Evolutionary conservation across 495 filamentous ascomycete genomes (phyloP), one percentile per base, ranked within the genome.

Genomic region (Aspergillus steynii): DNA sequence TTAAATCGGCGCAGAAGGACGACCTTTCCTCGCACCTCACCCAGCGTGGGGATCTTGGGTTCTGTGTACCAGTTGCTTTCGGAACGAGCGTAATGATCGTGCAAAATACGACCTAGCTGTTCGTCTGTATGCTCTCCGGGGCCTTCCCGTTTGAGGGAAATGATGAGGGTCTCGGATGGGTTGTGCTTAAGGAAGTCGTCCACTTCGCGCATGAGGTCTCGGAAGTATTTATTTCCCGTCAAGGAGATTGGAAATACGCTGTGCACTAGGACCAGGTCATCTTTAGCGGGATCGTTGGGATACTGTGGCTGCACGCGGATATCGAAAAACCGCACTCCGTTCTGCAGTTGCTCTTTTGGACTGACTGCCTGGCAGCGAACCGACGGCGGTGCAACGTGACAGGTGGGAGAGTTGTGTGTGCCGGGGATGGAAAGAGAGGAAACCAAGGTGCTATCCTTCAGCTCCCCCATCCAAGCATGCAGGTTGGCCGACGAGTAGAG

Each of bases 281-380:
- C 85, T 47, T 80, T 81, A 55, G 63, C 74, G 0, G 80, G 73
- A 50, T 88, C 77, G 20, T 84, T 77, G 5, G 85, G 83, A 65
- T 78, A 75, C 42, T 82, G 75, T 4, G 84, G 85, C 66, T 90
- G 85, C 47, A 91, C 90, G 50, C 95, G 88, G 61, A 99, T 86
- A 71, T 99, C 95, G 65, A 99, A 86, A 79, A 97, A 98, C 55
- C 95, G 91, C 27, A 98, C 88, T 42, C 95, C 95, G 75, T 96
- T 96, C 53, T 88, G 77, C 53, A 99, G 84, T 71, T 99, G 95
- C 51, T 85, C 85, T 49, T 79, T 80, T 5, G 92, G 83, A 50
- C 83, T 77, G 28, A 93, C 91, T 29, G 91, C 87, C 74, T 99
- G 95, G 76, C 95, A 99, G 57, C 95, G 90, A 12, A 99, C 95